Conservation (phyloP, 306 rosid genomes). For the Herpetospermum pedunculosum region DNA sequence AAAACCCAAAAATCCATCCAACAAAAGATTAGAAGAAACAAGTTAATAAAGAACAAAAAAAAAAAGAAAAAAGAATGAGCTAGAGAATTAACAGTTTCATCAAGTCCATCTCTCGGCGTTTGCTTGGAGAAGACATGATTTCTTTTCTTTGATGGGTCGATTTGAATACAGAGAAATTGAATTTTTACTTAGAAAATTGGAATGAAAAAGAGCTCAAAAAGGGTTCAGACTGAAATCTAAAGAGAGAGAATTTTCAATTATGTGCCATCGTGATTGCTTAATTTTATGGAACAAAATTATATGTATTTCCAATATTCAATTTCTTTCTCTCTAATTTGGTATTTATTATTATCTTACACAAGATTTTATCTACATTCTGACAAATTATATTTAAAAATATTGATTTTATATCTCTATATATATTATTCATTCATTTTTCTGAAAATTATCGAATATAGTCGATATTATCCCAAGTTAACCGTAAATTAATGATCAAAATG, state of each 20-base stretch:
- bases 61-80: background rate
- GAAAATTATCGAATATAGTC: background rate
- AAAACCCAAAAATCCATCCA: slow-evolving; percentile 16
- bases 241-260: background rate
- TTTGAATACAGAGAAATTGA: background rate
- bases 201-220: background rate
- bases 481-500: too few species aligned
- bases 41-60: background rate
- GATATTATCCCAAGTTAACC: too few species aligned
- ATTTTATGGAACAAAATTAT: background rate
- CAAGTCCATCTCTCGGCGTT: slow-evolving; percentile 95
- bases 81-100: slow-evolving; percentile 59
- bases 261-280: background rate
- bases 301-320: background rate
- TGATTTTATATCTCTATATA: background rate
- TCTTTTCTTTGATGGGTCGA: background rate
- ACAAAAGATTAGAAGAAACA: background rate
- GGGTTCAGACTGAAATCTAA: background rate
- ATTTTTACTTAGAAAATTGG: background rate
- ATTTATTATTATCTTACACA: background rate
- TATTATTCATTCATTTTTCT: background rate
- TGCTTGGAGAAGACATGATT: slow-evolving; percentile 81
- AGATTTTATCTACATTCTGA: background rate
- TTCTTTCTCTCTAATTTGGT: background rate
- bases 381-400: background rate